Base-by-base conservation (phyloP, 495 filamentous ascomycete species). In the Penicillium parvum region DNA sequence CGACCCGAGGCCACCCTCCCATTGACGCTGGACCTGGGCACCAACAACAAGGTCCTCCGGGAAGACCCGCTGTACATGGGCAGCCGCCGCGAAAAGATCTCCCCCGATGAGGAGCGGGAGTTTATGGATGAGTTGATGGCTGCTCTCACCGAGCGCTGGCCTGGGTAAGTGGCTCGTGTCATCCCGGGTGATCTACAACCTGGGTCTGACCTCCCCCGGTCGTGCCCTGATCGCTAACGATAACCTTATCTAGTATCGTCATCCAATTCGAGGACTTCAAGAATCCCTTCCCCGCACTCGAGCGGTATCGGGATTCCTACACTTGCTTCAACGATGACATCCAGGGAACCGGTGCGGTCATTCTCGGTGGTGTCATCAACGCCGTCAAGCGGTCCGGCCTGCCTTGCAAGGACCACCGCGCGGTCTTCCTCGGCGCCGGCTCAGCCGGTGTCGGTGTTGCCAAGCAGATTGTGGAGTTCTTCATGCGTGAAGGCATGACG, bases 241-340 rank as follows among this genome's bases (percentile, higher is more conserved):
- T n/a, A 30, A 38, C 39, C 23, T 48, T 44, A 30, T 36, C 40
- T 58, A 81, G 88, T 44, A 94, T 98, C 72, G 82, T 98, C 40
- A 86, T 98, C 47, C 92, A 98, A 65, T 98, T 95, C 51, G 92
- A 98, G 68, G 92, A 98, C 50, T 97, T 95, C 71, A 95, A 98
- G 76, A 95, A 90, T 52, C 92, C 92, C 10, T 98, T 98, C 79
- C 86, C 88, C 42, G 88, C 91, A 35, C 76, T 98, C 28, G 84
- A 95, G 63, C 78, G 89, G 32, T 97, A 96, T 63, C 83, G 84
- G 33, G 77, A 86, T 53, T 78, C 73, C 37, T 90, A 94, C 71
- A 94, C 89, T 61, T 91, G 86, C 72, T 98, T 98, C 79, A 98
- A 98, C 58, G 92, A 98, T 58, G 92, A 98, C 57, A 91, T 98